Base-by-base conservation (phyloP, 2,329 filamentous ascomycete species). In the Aspergillus neotritici region DNA sequence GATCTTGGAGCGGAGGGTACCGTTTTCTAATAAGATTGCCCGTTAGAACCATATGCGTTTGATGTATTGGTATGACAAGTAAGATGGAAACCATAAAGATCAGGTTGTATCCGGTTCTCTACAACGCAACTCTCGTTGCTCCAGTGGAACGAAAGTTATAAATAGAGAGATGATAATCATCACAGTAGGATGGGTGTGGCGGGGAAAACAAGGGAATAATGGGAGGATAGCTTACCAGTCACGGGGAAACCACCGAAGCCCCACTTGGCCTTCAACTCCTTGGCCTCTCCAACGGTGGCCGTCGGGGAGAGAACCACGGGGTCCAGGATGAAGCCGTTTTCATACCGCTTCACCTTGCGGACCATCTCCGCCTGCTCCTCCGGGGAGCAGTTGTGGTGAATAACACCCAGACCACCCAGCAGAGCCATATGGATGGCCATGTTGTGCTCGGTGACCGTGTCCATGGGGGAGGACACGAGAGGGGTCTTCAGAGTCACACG, bases 111-210 rank as follows among this genome's bases (percentile, higher is more conserved):
- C 63, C 62, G 64, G 72, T 71, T 76, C 71, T 95, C 89, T 87
- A 80, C 89, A 95, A 75, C 78, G 87, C 86, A 79, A 79, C 65
- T 82, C 74, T 78, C 78, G 83, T 86, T 85, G 80, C 84, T 94
- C 79, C 87, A 88, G 93, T 91, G 91, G 93, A 98, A 98, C 93
- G 93, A 98, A 98, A 98, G 93, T 97, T 97, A 96, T 86, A 80
- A 74, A 66, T 61, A 62, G 73, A 72, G 75, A 69, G 69, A 79
- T 77, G 75, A 44, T 69, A 66, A 80, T 77, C 79, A 77, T 87
- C 93, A 95, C 95, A 56, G 47, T 57, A 61, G 46, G 43, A 50
- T 53, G 41, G 14, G 31, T 29, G 39, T 17, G 31, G 42, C 41
- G 31, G 31, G 35, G 10, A 54, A 36, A 44, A 43, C 34, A 17